Conservation (phyloP, 2,329 filamentous ascomycete species). For the Didymella pomorum region DNA sequence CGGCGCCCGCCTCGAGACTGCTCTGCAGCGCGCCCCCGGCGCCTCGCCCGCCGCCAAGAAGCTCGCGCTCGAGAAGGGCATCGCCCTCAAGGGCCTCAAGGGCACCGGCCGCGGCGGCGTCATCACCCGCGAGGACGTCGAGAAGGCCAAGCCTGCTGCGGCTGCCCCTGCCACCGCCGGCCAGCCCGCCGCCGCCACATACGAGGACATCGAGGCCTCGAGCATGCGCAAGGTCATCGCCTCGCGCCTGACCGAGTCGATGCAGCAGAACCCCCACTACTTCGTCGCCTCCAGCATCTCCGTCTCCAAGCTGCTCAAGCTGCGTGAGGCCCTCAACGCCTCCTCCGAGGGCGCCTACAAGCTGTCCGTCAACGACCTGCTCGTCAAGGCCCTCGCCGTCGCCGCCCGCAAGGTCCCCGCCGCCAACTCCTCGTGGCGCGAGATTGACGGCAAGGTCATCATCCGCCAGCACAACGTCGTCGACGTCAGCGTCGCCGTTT, state of each 20-base stretch:
- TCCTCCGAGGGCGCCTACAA: constrained; percentile 93
- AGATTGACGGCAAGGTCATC: constrained; percentile 75
- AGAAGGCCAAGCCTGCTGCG: constrained; percentile 75
- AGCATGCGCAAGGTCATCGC: constrained; percentile 99
- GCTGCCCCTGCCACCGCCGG: constrained; percentile 53
- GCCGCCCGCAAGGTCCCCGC: constrained; percentile 93
- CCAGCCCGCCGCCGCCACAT: constrained; percentile 69
- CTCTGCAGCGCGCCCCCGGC: constrained; percentile 82
- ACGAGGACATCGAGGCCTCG: constrained; percentile 82
- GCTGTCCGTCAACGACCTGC: constrained; percentile 99
- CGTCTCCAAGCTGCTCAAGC: constrained; percentile 93
- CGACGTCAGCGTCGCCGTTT: constrained; percentile 94
- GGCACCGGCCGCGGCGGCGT: constrained; percentile 85
- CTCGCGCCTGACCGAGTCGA: constrained; percentile 84
- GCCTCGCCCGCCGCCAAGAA: constrained; percentile 77
- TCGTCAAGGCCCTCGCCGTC: constrained; percentile 92
- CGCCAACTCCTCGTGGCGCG: constrained; percentile 93
- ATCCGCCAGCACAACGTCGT: constrained; percentile 94
- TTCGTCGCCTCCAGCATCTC: constrained; percentile 92
- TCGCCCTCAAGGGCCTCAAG: constrained; percentile 80
- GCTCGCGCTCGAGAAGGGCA: constrained; percentile 83
- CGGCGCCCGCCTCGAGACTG: constrained; percentile 79
- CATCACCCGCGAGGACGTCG: constrained; percentile 91
- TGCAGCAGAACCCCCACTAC: constrained; percentile 96
- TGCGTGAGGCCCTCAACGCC: constrained; percentile 90